These are phyloP conservation scores for Curvularia lunata DNA, from an alignment of 2,329 filamentous ascomycete species.

Conservation along the genomic window DNA sequence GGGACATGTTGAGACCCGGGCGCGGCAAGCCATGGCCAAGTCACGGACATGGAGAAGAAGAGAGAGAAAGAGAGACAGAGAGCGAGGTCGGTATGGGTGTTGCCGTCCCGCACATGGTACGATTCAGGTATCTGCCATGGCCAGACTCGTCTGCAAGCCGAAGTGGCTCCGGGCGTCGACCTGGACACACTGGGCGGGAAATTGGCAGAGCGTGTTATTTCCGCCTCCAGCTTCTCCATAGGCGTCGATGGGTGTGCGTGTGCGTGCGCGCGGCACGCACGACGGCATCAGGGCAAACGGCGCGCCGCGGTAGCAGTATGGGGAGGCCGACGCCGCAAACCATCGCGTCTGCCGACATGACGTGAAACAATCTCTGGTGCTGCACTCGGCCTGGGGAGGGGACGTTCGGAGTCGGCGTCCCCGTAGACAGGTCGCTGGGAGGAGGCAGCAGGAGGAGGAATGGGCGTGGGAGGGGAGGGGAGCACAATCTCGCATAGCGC, in stretches of 20 bases:
- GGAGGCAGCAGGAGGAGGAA: constrained; percentile 1
- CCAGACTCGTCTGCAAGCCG: constrained; percentile 8
- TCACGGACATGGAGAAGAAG: constrained; percentile 12
- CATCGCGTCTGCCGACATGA: constrained; percentile 6
- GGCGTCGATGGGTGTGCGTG: neutral
- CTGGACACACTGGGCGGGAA: neutral
- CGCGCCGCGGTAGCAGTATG: constrained; percentile 4
- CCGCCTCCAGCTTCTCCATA: constrained; percentile 3
- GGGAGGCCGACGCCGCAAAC: constrained; percentile 1
- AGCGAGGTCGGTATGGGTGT: constrained; percentile 5
- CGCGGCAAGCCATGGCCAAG: neutral
- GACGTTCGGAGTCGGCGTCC: constrained; percentile 5
- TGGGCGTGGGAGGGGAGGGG: neutral
- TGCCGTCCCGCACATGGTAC: constrained; percentile 19
- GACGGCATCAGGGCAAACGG: neutral
- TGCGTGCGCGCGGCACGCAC: neutral
- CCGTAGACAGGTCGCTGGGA: constrained; percentile 15
- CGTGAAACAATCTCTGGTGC: neutral
- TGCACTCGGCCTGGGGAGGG: neutral
- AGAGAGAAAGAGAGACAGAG: constrained; percentile 10
- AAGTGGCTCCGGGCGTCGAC: constrained; percentile 5
- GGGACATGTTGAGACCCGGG: constrained; percentile 11
- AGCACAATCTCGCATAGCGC: constrained; percentile 1
- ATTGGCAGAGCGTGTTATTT: neutral
- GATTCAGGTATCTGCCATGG: constrained; percentile 13